phyloP scores from a whole-genome alignment of 1,284 basidiomycete genomes.

The Trametes versicolor region DNA sequence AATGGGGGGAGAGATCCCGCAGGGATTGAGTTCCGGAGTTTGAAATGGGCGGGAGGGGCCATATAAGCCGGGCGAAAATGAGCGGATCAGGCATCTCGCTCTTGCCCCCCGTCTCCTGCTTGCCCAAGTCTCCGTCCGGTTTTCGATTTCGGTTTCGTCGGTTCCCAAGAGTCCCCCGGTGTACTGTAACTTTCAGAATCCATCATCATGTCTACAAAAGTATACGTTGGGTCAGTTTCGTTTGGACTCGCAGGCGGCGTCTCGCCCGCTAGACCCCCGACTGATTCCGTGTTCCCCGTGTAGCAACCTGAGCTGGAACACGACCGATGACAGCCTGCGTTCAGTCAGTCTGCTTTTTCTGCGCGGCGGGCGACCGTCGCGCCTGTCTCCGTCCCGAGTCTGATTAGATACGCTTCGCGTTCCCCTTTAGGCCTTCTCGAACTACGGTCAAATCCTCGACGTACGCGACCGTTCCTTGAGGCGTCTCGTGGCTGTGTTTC shows the following conservation, averaged over 20 bases:
- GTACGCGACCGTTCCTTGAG: constrained; percentile 62
- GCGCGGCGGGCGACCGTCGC: constrained; percentile 50
- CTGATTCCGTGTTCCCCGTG: constrained; percentile 49
- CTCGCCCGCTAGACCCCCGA: constrained; percentile 35
- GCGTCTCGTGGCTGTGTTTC: constrained; percentile 32
- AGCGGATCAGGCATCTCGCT: constrained; percentile 38
- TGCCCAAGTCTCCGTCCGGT: constrained; percentile 45
- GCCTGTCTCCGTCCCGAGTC: constrained; percentile 45
- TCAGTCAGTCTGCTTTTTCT: constrained; percentile 74
- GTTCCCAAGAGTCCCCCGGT: constrained; percentile 56
- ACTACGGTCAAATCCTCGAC: constrained; percentile 77
- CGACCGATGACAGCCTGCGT: constrained; percentile 89
- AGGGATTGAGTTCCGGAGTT: constrained; percentile 42
- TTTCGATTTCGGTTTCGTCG: constrained; percentile 49
- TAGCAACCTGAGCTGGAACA: constrained; percentile 95
- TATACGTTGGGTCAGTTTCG: constrained; percentile 85
- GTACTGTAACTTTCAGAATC: constrained; percentile 57
- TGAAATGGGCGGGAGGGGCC: constrained; percentile 42
- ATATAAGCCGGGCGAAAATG: constrained; percentile 58
- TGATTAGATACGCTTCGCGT: constrained; percentile 41
- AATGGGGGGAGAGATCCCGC: constrained; percentile 33
- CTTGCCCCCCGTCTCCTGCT: constrained; percentile 39
- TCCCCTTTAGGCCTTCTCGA: constrained; percentile 70
- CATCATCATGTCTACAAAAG: constrained; percentile 74
- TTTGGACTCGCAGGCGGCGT: constrained; percentile 35